Evolutionary conservation across 257 asterid species (phyloP).

Genomic region (Primulina eburnea): DNA sequence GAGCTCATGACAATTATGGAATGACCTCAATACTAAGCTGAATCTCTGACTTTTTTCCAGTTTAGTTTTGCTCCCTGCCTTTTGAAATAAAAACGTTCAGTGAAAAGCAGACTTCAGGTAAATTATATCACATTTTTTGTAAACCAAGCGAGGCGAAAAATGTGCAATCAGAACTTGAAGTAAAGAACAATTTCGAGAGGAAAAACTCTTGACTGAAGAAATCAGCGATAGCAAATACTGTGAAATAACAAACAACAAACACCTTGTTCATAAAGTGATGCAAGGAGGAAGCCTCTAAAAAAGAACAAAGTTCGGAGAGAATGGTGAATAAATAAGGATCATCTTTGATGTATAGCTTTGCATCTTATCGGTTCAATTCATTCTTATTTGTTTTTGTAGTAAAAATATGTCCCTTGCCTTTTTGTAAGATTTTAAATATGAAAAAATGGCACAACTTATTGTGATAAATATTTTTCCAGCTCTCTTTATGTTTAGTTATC

Average conservation of each 20-base stretch:
- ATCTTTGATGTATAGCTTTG: neutral
- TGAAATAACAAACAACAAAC: no score
- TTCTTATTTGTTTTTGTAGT: no score
- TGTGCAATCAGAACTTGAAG: neutral
- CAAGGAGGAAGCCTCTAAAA: neutral
- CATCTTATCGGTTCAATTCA: neutral
- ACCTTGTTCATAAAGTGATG: neutral
- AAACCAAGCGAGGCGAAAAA: neutral
- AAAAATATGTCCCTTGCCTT: neutral
- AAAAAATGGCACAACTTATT: neutral
- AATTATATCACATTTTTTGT: neutral
- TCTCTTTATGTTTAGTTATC: constrained; percentile 1
- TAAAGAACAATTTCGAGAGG: neutral
- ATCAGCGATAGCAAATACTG: neutral
- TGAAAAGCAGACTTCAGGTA: neutral
- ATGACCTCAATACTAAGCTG: no score
- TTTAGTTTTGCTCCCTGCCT: neutral
- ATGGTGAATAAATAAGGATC: neutral
- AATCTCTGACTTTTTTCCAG: no score
- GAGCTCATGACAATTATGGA: no score
- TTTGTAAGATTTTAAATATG: neutral
- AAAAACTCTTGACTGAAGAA: neutral
- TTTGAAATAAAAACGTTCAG: no score
- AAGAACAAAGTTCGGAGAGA: neutral
- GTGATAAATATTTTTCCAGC: constrained; percentile 6